phyloP scores from a whole-genome alignment of 768 basidiomycete genomes.

The Grammothele lineata region DNA sequence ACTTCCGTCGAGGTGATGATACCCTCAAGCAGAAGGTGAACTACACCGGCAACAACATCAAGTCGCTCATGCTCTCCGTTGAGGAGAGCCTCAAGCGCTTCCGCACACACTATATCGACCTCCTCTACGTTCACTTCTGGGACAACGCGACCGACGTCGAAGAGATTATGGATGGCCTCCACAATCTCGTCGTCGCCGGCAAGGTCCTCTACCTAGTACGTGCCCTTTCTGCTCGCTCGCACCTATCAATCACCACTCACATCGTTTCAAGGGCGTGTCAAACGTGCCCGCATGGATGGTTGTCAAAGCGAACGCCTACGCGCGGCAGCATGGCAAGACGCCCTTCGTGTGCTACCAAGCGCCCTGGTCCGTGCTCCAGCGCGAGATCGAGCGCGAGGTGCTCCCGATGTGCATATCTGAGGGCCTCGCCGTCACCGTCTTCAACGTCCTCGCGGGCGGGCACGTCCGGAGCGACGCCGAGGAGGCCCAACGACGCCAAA shows the following conservation, averaged over 20 bases:
- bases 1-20: background rate
- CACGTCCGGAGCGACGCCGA: constrained; percentile 32
- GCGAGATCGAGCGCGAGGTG: constrained; percentile 41
- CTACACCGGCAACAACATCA: constrained; percentile 33
- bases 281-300: constrained; percentile 32
- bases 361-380: constrained; percentile 21
- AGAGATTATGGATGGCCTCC: constrained; percentile 51
- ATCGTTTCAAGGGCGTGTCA: constrained; percentile 20
- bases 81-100: constrained; percentile 37
- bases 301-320: constrained; percentile 32
- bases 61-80: constrained; percentile 32
- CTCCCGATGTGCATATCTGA: constrained; percentile 24
- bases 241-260: no score
- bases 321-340: constrained; percentile 30
- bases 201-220: constrained; percentile 42
- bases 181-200: constrained; percentile 43
- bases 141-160: constrained; percentile 48
- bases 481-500: constrained; percentile 25
- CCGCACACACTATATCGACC: constrained; percentile 40
- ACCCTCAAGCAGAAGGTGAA: background rate
- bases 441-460: constrained; percentile 34
- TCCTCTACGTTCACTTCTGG: constrained; percentile 47
- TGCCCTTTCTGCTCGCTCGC: no score
- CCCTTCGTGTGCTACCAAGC: constrained; percentile 40
- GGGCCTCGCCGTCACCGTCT: constrained; percentile 32